Evolutionary conservation across 2,329 filamentous ascomycete genomes (phyloP).

Genomic region (Penicillium frequentans): DNA sequence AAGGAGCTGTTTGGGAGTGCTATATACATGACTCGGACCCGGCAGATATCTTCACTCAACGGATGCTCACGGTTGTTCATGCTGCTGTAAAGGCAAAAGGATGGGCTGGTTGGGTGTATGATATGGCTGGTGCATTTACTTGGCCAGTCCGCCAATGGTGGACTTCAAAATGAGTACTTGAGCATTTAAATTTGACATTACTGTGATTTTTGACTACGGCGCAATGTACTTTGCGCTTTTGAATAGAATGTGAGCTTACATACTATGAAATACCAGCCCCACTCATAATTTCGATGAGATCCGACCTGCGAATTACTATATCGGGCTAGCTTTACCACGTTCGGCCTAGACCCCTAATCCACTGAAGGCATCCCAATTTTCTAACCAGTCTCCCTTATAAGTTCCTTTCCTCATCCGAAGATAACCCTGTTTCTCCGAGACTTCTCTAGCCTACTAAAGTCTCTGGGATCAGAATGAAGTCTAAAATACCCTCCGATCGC

Average conservation of each 20-base stretch:
- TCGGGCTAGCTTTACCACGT: too few species aligned
- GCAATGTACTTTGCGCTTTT: neutral
- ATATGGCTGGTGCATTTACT: conserved; percentile 8
- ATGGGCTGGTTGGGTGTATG: conserved; percentile 9
- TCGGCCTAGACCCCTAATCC: too few species aligned
- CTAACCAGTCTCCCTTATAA: too few species aligned
- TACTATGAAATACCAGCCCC: neutral
- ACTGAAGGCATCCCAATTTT: too few species aligned
- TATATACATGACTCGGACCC: conserved; percentile 11
- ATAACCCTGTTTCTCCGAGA: too few species aligned
- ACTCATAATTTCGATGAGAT: too few species aligned
- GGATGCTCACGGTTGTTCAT: conserved; percentile 7
- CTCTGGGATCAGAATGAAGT: too few species aligned
- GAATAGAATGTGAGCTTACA: neutral
- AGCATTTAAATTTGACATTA: neutral
- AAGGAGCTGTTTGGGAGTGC: conserved; percentile 10
- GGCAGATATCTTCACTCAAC: conserved; percentile 10
- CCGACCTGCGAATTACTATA: too few species aligned
- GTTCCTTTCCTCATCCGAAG: too few species aligned
- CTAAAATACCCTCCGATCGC: too few species aligned
- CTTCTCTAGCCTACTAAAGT: too few species aligned
- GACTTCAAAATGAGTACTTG: neutral
- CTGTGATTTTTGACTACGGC: neutral
- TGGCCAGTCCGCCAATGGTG: conserved; percentile 10
- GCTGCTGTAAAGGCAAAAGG: conserved; percentile 1